Conservation (phyloP, 352 stramenopile genomes). For the Phytophthora brassicae region DNA sequence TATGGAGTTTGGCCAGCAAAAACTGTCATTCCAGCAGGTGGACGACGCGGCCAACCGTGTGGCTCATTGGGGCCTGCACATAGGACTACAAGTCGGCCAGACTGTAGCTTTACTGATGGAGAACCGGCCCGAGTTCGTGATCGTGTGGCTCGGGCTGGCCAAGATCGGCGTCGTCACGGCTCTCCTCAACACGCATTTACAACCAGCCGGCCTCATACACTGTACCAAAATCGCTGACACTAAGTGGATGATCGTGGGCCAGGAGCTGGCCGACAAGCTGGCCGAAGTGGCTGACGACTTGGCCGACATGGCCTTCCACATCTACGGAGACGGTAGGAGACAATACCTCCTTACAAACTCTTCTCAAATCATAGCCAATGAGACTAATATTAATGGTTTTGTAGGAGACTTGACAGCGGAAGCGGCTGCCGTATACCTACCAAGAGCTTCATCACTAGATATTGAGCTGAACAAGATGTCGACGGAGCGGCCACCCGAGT, state of each 20-base stretch:
- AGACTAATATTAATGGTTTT: slow-evolving; percentile 1
- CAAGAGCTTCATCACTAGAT: slow-evolving; percentile 53
- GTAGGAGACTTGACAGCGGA: slow-evolving; percentile 23
- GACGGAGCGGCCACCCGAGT: slow-evolving; percentile 23
- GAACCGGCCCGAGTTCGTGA: slow-evolving; percentile 84
- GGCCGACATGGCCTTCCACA: slow-evolving; percentile 43
- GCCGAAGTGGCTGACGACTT: slow-evolving; percentile 35
- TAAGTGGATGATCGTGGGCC: slow-evolving; percentile 68
- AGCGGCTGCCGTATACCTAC: slow-evolving; percentile 15
- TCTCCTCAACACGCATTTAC: slow-evolving; percentile 83
- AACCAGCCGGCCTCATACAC: slow-evolving; percentile 71
- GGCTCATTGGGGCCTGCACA: slow-evolving; percentile 64
- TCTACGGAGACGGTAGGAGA: slow-evolving; percentile 50
- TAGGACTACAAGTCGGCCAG: slow-evolving; percentile 54
- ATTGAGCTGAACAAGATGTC: slow-evolving; percentile 32
- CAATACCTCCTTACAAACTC: neutral
- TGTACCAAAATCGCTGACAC: slow-evolving; percentile 66
- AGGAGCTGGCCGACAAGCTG: slow-evolving; percentile 59
- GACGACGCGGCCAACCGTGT: slow-evolving; percentile 74
- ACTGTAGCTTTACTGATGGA: slow-evolving; percentile 85
- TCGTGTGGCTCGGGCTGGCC: slow-evolving; percentile 79
- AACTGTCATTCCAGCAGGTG: slow-evolving; percentile 59
- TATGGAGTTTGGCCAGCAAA: slow-evolving; percentile 56
- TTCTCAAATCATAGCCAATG: neutral
- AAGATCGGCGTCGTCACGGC: slow-evolving; percentile 86